Base-by-base conservation (phyloP, 495 filamentous ascomycete genomes). In the Xylaria cubensis region DNA sequence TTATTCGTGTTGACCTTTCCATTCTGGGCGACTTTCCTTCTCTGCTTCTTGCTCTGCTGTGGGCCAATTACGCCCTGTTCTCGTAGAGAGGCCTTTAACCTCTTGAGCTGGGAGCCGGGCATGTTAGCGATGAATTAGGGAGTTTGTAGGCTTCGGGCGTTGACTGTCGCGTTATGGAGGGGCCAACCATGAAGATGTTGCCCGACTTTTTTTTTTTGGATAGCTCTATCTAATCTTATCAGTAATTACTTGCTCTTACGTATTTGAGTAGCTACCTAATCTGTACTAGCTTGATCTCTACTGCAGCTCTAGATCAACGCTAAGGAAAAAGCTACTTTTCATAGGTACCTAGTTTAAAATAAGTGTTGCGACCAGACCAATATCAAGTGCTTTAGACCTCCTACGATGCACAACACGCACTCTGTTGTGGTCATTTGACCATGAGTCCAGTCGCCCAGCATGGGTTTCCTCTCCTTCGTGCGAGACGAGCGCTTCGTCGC, bases 61-160 rank as follows among this genome's bases (percentile, higher is more conserved):
- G 92, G 94, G 3, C 94, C 93, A 59, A 94, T 90, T 41, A 98
- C 90, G 29, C 96, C 95, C 70, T 94, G 93, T 39, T 97, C 92
- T 70, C 89, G 88, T 15, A 99, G 87, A 7, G 94, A 97, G 70
- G 92, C 86, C 82, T 97, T 99, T 19, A 99, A 88, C 82, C 94
- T 94, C 82, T 98, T 98, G 21, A 99, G 87, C 82, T 99, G 96
- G 9, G 96, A 99, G 72, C 95, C 93, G 67, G 95, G 88, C 96
- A 99, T 99, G 74, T 84, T 66, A 53, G 61, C 34, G 46, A 50
- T 67, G 26, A 10, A 55, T 41, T 1, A 9, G 46, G 62, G 56
- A 64, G 32, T 32, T 55, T 34, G 41, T 61, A 46, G 9, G 32
- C 66, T 19, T 39, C 70, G 32, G 15, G 24, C 0, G 71, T 41